Evolutionary conservation across 768 basidiomycete genomes (phyloP), one percentile per base, ranked within the genome.

Genomic region (Leccinum rimulosum): DNA sequence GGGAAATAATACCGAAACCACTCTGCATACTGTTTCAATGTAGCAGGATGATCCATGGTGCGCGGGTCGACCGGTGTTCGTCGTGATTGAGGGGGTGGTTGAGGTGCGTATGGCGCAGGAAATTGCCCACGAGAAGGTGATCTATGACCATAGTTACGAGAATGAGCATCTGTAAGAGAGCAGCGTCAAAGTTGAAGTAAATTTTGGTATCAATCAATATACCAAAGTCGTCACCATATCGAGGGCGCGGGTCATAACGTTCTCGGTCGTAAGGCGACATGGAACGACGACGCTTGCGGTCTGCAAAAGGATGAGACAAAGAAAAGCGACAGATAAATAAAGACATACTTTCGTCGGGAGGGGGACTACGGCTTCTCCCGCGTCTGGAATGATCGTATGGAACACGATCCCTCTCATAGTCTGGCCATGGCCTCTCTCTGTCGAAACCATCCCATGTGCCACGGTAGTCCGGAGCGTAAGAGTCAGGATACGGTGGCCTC

Each of bases 191-290:
- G 25, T 47, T 14, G 51, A 15, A 49, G 5, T 45, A 27, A 50
- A 52, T 54, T 48, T 25, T 9, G 8, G 47, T 45, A 12, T 45
- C 3, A 59, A 55, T 58, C 53, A 61, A 67, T 79, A 75, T 80
- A 92, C 91, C 91, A 72, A 86, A 88, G 66, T 93, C 89, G 54
- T 94, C 92, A 58, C 75, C 84, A 68, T 91, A 91, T 53, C 91
- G 83, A 36, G 90, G 91, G 52, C 92, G 82, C 54, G 91, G 88
- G 59, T 93, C 91, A 68, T 87, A 93, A 48, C 91, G 77, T 57
- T 91, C 91, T 59, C 91, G 80, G 68, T 93, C 92, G 65, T 88
- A 91, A 12, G 92, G 92, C 25, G 80, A 74, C 60, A 75, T 63
- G 19, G 92, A 93, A 62, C 92, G 81, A 60, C 91, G 85, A 60